Base-by-base conservation (phyloP, 169 alveolate genomes). In the Besnoitia besnoiti region DNA sequence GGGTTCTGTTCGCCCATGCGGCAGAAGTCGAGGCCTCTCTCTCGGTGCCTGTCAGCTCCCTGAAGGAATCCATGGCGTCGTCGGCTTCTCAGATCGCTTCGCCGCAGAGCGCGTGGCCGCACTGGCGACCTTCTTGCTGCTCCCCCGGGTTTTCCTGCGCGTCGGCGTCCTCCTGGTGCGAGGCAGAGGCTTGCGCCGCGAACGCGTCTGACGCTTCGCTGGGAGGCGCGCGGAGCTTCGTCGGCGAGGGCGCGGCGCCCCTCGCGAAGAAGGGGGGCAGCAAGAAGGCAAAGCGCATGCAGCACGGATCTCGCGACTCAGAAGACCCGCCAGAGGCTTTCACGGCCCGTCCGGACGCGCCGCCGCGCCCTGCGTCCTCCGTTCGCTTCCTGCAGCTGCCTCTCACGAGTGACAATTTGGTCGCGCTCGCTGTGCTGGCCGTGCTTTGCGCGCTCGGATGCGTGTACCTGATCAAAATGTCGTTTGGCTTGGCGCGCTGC, bases 341-440 rank as follows among this genome's bases (percentile, higher is more conserved):
- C 5, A 55, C 4, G 67, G 30, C n/a, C 67, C 12, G 30, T n/a
- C 30, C 24, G 67, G 67, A 55, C 67, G 30, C 67, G 33, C 67
- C 33, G 1, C 12, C 24, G 59, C 59, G 16, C 33, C 67, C 12
- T 55, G 59, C 59, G 16, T 21, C 67, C 33, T 55, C 67, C 24
- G 67, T 55, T 10, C 67, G 24, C 33, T 55, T n/a, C 3, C 67
- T 67, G 75, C 92, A 46, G 35, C 75, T 75, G 37, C 89, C 93
- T 14, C 82, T 75, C 44, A 50, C 93, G n/a, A 49, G 35, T 33
- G 90, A 50, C 73, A 79, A 79, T 33, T 30, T 90, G 44, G 19
- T 30, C 5, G 90, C 93, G 47, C 85, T 77, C 37, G 51, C 44
- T 14, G 85, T 90, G 40, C 75, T 90, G 85, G 80, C 39, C 42